Evolutionary conservation across 2,329 filamentous ascomycete species (phyloP).

Genomic region (Ilyonectria destructans): DNA sequence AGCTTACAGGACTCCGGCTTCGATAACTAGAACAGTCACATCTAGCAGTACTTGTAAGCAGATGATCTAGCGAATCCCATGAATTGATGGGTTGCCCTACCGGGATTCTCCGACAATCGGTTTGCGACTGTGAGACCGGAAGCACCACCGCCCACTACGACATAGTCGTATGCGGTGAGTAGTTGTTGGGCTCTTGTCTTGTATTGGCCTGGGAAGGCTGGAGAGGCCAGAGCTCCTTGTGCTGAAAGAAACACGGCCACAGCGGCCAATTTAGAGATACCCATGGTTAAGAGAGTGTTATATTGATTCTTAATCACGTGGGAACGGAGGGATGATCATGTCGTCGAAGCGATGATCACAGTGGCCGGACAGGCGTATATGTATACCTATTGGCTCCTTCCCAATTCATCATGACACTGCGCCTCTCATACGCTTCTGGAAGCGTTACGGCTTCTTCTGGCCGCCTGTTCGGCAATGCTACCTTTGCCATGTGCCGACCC

Average conservation of each 20-base stretch:
- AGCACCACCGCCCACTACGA: slow-evolving; percentile 42
- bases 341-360: neutral
- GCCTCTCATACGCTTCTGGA: neutral
- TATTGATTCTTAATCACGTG: no score
- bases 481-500: neutral
- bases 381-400: neutral
- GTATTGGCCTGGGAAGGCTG: neutral
- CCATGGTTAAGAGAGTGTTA: neutral
- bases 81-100: slow-evolving; percentile 16
- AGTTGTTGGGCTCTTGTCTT: neutral
- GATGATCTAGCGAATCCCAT: no score
- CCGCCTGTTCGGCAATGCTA: neutral
- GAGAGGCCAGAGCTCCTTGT: neutral
- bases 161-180: slow-evolving; percentile 40
- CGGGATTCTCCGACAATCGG: slow-evolving; percentile 39
- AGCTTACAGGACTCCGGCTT: slow-evolving; percentile 45
- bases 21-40: slow-evolving; percentile 41
- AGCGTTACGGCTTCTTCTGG: neutral
- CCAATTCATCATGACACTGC: neutral
- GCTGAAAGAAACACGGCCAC: neutral
- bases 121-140: slow-evolving; percentile 44
- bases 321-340: neutral
- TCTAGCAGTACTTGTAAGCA: slow-evolving; percentile 16
- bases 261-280: neutral
- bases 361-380: neutral